Percentiles rank a stretch among this genome's conserved stretches.
These are phyloP conservation scores for Pseudopyrenochaeta lycopersici DNA, from an alignment of 2,329 filamentous ascomycete species.

Conservation along the genomic window DNA sequence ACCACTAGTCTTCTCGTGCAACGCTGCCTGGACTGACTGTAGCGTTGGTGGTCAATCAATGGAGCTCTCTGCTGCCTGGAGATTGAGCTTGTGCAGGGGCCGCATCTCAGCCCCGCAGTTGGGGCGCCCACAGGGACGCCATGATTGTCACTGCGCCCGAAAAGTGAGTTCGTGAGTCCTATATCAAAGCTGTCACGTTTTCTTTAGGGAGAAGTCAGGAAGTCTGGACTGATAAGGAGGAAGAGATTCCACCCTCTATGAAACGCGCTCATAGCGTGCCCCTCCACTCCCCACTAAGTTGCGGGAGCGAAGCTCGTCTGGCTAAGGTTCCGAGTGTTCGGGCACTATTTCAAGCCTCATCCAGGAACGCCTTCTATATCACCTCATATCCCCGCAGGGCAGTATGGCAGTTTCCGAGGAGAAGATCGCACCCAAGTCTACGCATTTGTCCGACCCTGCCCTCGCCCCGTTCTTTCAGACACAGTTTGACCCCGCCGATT, in stretches of 20 bases:
- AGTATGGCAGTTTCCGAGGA: conserved; percentile 39
- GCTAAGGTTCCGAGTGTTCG: conserved; percentile 20
- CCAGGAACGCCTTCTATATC: conserved; percentile 21
- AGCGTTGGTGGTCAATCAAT: conserved; percentile 11
- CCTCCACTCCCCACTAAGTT: conserved; percentile 25
- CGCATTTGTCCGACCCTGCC: conserved; percentile 75
- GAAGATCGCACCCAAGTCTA: conserved; percentile 31
- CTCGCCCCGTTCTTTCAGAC: conserved; percentile 78
- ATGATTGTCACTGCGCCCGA: neutral
- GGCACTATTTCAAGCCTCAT: conserved; percentile 18
- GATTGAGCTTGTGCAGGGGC: conserved; percentile 15
- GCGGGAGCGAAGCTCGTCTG: conserved; percentile 18
- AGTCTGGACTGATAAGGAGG: neutral
- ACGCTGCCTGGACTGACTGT: conserved; percentile 15
- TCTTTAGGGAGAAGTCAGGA: neutral
- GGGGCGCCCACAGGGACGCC: neutral
- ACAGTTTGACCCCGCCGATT: conserved; percentile 83
- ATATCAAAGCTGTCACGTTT: neutral
- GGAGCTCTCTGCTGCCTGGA: conserved; percentile 29
- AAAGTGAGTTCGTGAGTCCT: neutral
- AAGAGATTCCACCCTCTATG: neutral
- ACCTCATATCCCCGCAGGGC: conserved; percentile 14
- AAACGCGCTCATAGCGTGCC: conserved; percentile 14
- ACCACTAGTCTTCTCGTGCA: conserved; percentile 10
- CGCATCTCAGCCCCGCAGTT: conserved; percentile 9